Evolutionary conservation across 345 rosid species (phyloP).

Genomic region (Euphorbia tirucalli): DNA sequence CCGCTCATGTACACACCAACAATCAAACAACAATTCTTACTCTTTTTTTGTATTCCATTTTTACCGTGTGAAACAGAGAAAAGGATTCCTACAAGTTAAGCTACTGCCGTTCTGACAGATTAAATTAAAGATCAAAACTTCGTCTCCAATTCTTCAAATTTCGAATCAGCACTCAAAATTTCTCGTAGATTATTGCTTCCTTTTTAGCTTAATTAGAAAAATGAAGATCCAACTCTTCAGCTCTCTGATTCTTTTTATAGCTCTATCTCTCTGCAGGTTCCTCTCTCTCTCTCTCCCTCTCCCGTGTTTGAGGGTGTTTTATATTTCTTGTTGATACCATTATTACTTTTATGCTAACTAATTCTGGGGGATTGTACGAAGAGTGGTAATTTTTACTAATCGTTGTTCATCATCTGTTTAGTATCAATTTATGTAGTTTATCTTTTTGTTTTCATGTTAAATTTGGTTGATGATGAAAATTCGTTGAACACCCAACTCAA

Average conservation of each 20-base stretch:
- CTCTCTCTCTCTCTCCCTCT: neutral
- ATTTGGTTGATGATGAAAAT: neutral
- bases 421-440: too few relatives aligned
- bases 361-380: neutral
- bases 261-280: slow-evolving; percentile 16
- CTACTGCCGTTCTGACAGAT: neutral
- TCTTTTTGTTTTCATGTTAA: neutral
- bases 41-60: neutral
- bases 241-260: slow-evolving; percentile 30
- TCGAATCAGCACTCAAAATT: neutral
- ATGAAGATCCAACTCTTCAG: slow-evolving; percentile 24
- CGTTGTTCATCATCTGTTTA: neutral
- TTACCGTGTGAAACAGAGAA: neutral
- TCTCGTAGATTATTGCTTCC: neutral
- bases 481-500: neutral
- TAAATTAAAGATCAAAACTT: slow-evolving; percentile 1
- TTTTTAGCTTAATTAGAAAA: neutral
- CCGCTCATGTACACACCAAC: neutral
- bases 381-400: neutral
- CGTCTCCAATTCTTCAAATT: neutral
- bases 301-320: neutral
- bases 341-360: neutral
- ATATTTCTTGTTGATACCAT: neutral
- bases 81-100: neutral
- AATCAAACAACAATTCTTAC: neutral